These are phyloP conservation scores for Trichosporon asahii DNA, from an alignment of 1,284 basidiomycete genomes.

Conservation along the genomic window DNA sequence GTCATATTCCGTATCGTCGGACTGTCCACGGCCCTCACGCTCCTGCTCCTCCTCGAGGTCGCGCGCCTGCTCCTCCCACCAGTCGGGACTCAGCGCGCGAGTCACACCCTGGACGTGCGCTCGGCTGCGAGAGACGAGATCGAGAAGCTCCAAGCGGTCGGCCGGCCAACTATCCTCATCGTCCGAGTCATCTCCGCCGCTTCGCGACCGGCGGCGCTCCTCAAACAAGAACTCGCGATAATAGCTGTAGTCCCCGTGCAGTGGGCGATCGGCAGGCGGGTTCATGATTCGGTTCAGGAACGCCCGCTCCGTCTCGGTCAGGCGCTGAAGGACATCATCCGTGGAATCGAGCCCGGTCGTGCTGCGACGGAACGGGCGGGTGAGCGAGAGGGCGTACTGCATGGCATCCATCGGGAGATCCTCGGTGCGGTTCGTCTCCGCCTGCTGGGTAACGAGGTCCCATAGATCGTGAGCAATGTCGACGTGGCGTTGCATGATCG, in stretches of 20 bases:
- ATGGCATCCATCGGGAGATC: not conserved
- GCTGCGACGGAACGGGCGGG: constrained; percentile 7
- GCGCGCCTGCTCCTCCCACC: constrained; percentile 6
- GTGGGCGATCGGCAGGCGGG: not conserved
- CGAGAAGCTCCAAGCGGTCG: constrained; percentile 17
- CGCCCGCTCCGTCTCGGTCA: constrained; percentile 14
- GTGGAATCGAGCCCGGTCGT: not conserved
- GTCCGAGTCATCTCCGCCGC: not conserved
- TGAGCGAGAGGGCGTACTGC: constrained; percentile 1
- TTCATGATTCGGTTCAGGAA: constrained; percentile 13
- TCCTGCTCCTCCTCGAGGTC: not conserved
- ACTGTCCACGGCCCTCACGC: not conserved
- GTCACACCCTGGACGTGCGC: constrained; percentile 13
- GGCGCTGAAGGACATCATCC: not conserved
- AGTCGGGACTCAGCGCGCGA: constrained; percentile 11
- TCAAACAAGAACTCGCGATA: constrained; percentile 21
- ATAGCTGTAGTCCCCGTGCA: constrained; percentile 17
- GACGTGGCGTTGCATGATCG: constrained; percentile 18
- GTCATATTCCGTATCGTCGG: not conserved
- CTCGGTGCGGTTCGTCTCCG: not conserved
- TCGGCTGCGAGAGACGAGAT: constrained; percentile 14
- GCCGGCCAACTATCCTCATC: constrained; percentile 10
- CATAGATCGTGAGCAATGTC: constrained; percentile 20
- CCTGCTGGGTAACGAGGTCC: constrained; percentile 13
- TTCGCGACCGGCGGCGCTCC: constrained; percentile 2